A percentile compares a stretch with the other conserved stretches of the same genome.
Evolutionary conservation across 495 filamentous ascomycete genomes (phyloP).

Genomic region (Aspergillus diversus): DNA sequence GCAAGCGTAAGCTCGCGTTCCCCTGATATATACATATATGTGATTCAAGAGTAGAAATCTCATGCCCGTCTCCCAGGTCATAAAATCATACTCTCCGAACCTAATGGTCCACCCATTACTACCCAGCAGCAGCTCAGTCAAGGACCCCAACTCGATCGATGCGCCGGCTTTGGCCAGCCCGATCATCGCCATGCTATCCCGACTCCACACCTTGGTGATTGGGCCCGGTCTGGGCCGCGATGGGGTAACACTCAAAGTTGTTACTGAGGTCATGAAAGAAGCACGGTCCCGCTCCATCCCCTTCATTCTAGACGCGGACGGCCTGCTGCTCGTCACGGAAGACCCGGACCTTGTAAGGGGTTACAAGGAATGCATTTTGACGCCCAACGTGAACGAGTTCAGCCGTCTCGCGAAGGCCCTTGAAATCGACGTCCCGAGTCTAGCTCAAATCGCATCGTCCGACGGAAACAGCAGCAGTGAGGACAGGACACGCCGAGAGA

Average conservation of each 20-base stretch:
- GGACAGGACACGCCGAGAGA: constrained; percentile 47
- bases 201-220: constrained; percentile 91
- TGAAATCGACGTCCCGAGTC: constrained; percentile 57
- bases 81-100: constrained; percentile 98
- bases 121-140: constrained; percentile 63
- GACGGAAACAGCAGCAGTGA: constrained; percentile 35
- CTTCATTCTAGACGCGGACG: constrained; percentile 92
- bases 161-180: constrained; percentile 64
- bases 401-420: constrained; percentile 72
- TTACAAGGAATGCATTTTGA: constrained; percentile 84
- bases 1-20: constrained; percentile 48
- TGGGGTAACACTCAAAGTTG: constrained; percentile 84
- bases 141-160: constrained; percentile 46
- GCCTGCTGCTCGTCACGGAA: constrained; percentile 73
- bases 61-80: constrained; percentile 54
- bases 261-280: constrained; percentile 75
- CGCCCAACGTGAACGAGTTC: constrained; percentile 95
- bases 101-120: constrained; percentile 98
- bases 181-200: constrained; percentile 78
- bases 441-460: constrained; percentile 41
- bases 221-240: constrained; percentile 93
- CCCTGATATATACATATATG: background rate
- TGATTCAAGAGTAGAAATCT: background rate
- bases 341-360: constrained; percentile 77
- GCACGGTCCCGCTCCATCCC: constrained; percentile 74